Evolutionary conservation across 768 basidiomycete species (phyloP).

Genomic region (Tricholoma sp.): DNA sequence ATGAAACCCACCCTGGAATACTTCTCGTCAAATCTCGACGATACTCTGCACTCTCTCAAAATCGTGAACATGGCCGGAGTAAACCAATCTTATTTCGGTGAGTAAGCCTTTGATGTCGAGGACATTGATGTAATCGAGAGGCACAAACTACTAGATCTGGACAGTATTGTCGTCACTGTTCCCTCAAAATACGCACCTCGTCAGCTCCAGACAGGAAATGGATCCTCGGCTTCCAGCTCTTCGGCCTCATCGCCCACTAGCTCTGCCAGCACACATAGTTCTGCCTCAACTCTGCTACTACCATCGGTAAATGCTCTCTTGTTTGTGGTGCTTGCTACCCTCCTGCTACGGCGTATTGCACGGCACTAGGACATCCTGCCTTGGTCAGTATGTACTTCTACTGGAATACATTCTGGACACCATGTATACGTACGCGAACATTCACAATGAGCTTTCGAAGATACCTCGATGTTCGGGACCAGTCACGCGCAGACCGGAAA

Average conservation of each 20-base stretch:
- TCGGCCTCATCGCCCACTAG: background rate
- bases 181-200: slow-evolving; percentile 37
- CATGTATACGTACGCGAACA: no score
- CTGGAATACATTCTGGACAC: background rate
- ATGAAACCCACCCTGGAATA: slow-evolving; percentile 37
- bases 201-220: slow-evolving; percentile 13
- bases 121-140: background rate
- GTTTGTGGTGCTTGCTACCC: background rate
- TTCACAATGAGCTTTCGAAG: no score
- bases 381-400: background rate
- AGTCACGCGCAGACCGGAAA: no score
- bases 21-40: slow-evolving; percentile 37
- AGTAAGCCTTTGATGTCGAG: background rate
- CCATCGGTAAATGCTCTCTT: background rate
- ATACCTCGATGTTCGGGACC: no score
- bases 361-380: background rate
- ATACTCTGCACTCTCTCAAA: slow-evolving; percentile 30
- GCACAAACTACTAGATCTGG: slow-evolving; percentile 27
- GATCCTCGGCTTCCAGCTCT: slow-evolving; percentile 1
- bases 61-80: slow-evolving; percentile 36
- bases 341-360: background rate
- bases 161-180: slow-evolving; percentile 38
- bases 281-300: background rate
- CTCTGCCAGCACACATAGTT: background rate
- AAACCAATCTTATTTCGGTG: slow-evolving; percentile 42